Evolutionary conservation across 495 filamentous ascomycete genomes (phyloP).

Genomic region (Lindgomyces ingoldianus): DNA sequence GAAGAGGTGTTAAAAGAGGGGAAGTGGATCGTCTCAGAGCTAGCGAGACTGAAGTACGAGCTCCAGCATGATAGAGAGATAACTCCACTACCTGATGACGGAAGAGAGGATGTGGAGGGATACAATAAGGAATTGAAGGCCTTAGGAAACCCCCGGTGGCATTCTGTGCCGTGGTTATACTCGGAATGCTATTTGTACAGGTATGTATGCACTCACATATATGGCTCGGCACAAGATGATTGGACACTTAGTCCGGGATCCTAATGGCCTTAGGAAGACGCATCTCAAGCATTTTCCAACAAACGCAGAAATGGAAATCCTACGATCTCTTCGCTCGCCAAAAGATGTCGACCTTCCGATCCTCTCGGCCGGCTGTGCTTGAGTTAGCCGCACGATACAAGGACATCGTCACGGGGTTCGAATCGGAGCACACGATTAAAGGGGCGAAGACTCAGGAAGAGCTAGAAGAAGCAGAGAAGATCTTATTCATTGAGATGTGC

Average conservation of each 20-base stretch:
- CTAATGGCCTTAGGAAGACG: constrained; percentile 57
- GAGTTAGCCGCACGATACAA: constrained; percentile 80
- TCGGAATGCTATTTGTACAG: constrained; percentile 93
- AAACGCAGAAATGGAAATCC: constrained; percentile 80
- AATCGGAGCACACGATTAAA: constrained; percentile 47
- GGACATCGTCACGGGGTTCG: constrained; percentile 61
- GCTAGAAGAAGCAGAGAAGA: constrained; percentile 66
- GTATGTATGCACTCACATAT: constrained; percentile 50
- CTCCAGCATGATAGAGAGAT: constrained; percentile 84
- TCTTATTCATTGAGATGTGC: constrained; percentile 89
- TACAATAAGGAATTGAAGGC: constrained; percentile 86
- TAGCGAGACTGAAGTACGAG: constrained; percentile 91
- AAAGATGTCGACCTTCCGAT: constrained; percentile 90
- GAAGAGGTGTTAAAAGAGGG: constrained; percentile 71
- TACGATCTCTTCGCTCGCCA: constrained; percentile 92
- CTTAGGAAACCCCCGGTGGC: constrained; percentile 76
- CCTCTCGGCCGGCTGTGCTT: constrained; percentile 85
- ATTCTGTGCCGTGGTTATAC: constrained; percentile 82
- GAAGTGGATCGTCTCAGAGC: constrained; percentile 76
- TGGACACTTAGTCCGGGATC: neutral
- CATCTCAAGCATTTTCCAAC: constrained; percentile 71
- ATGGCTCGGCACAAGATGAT: neutral
- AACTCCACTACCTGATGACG: constrained; percentile 81
- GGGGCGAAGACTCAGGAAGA: constrained; percentile 48
- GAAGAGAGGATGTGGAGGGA: constrained; percentile 68